Base-by-base conservation (phyloP, 83 land plant species). In the Diphasiastrum complanatum region DNA sequence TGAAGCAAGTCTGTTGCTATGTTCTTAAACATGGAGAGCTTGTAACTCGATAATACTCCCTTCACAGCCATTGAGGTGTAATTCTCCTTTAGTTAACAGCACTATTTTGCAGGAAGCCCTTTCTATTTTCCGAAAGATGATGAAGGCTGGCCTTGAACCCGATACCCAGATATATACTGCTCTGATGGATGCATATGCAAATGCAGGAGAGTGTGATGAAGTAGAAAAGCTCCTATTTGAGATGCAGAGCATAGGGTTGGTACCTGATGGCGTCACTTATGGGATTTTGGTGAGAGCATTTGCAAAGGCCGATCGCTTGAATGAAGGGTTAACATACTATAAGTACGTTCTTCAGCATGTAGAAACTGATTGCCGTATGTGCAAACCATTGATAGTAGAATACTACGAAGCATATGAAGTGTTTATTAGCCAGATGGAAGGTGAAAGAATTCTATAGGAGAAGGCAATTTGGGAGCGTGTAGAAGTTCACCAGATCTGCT, bases 141-240 rank as follows among this genome's bases (percentile, higher is more conserved):
- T 30, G 25, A 40, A 46, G 37, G 10, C 45, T 30, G 74, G 74
- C 22, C 53, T 70, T 11, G 61, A 31, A 30, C 74, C 74, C 1
- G 74, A 70, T 35, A 54, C 35, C n/a, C 33, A 45, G 24, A 64
- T 68, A 47, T 70, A 70, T 60, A 70, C 74, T 18, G 45, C 69
- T 14, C 61, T 70, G 0, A 70, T 70, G 74, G 74, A 70, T 65
- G 74, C 74, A 22, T 70, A 70, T 54, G 74, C 70, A 56, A 3
- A 45, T 11, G 74, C 74, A 41, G 74, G 74, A 14, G 48, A 37
- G 35, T 63, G 74, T 47, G 37, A 63, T 18, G 69, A 70, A 41
- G 50, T 61, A 0, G 69, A 70, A 29, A 31, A 19, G 16, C 6
- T 70, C 22, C 33, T 62, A 29, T 19, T 34, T 51, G 45, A 70